A percentile compares a stretch with the other conserved stretches of the same genome.
Conservation (phyloP, 192 early-diverging fungal species). For the Martensiomyces pterosporus region DNA sequence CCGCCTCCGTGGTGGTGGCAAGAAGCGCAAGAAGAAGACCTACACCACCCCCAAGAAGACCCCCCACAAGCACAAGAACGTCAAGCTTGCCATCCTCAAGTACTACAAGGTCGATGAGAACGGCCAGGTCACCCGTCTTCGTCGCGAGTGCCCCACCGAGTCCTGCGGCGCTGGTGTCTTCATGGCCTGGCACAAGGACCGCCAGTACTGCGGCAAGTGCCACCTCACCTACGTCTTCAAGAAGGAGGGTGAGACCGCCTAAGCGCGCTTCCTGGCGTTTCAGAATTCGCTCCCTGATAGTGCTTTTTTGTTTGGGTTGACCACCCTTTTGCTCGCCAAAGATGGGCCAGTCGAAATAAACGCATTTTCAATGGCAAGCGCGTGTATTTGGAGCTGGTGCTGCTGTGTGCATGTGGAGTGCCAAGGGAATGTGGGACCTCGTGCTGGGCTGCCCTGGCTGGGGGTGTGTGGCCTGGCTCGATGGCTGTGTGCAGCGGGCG, state of each 20-base stretch:
- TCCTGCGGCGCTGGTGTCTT: conserved; percentile 99
- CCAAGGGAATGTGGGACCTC: too few relatives aligned
- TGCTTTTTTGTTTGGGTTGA: conserved; percentile 1
- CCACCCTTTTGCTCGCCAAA: too few relatives aligned
- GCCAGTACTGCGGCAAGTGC: conserved; percentile 98
- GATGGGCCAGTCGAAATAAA: too few relatives aligned
- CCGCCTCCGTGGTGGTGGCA: conserved; percentile 84
- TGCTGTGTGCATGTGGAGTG: too few relatives aligned
- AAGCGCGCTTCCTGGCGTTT: too few relatives aligned
- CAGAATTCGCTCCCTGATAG: too few relatives aligned
- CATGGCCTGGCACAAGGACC: conserved; percentile 97
- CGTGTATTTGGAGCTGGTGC: too few relatives aligned
- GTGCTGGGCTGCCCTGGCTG: too few relatives aligned
- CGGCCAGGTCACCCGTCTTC: conserved; percentile 96
- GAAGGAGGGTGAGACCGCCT: conserved; percentile 61
- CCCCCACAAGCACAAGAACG: conserved; percentile 98
- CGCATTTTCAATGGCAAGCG: too few relatives aligned
- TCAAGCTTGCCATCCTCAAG: conserved; percentile 98
- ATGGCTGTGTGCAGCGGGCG: too few relatives aligned
- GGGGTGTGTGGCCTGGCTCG: too few relatives aligned
- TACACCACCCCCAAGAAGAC: conserved; percentile 99
- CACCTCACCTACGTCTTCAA: conserved; percentile 94
- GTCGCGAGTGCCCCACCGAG: conserved; percentile 95
- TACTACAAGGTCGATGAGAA: conserved; percentile 98
- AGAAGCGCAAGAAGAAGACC: conserved; percentile 99